A percentile compares a stretch with the other conserved stretches of the same genome.
These are phyloP conservation scores for Aureobasidium melanogenum DNA, from an alignment of 2,329 filamentous ascomycete genomes.

Conservation along the genomic window DNA sequence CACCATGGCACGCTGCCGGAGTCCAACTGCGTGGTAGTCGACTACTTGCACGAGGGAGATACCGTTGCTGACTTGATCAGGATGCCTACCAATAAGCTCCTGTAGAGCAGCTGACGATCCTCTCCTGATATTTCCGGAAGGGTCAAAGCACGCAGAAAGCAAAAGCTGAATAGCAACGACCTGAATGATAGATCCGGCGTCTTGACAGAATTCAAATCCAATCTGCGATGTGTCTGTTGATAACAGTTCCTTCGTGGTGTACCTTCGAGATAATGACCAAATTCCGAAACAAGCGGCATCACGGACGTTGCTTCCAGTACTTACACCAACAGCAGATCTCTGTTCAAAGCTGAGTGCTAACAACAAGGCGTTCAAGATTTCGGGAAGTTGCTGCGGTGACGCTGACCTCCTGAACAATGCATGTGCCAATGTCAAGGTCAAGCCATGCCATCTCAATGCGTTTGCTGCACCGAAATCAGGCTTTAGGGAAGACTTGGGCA, in stretches of 20 bases:
- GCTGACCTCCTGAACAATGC: constrained; percentile 78
- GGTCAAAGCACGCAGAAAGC: constrained; percentile 73
- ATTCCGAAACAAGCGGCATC: constrained; percentile 95
- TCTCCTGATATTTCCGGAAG: constrained; percentile 84
- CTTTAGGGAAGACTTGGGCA: constrained; percentile 40
- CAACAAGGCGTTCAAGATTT: constrained; percentile 68
- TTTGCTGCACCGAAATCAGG: constrained; percentile 67
- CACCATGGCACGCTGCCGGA: constrained; percentile 72
- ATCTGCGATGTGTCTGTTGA: constrained; percentile 39
- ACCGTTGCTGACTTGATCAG: constrained; percentile 70
- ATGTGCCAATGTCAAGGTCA: constrained; percentile 81
- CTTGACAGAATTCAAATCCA: background rate
- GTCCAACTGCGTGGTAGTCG: constrained; percentile 86
- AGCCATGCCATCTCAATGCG: constrained; percentile 80
- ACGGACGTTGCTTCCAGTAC: constrained; percentile 79
- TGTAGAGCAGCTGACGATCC: constrained; percentile 90
- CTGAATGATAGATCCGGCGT: constrained; percentile 36
- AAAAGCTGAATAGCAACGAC: constrained; percentile 73
- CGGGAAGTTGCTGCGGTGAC: constrained; percentile 58
- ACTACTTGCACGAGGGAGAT: constrained; percentile 82
- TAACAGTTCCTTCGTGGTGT: constrained; percentile 69
- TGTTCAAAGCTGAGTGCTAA: constrained; percentile 84
- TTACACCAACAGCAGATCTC: constrained; percentile 72
- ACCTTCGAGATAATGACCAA: constrained; percentile 84
- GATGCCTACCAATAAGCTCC: constrained; percentile 87